These are phyloP conservation scores for Xenosphaeropsis pyriputrescens DNA, from an alignment of 2,329 filamentous ascomycete genomes.

Conservation along the genomic window DNA sequence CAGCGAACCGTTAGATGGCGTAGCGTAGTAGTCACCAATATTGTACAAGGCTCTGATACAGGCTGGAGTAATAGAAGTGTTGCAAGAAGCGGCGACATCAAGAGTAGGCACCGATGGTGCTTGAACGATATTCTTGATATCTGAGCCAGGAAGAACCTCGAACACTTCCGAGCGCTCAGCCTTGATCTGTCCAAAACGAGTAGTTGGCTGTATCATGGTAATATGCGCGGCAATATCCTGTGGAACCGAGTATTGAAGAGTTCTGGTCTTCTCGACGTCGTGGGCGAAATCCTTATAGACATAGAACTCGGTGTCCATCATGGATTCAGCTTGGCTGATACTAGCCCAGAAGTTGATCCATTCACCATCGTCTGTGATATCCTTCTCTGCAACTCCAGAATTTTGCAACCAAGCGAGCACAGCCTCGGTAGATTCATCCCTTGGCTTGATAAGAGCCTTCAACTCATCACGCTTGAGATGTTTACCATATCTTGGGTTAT, in stretches of 20 bases:
- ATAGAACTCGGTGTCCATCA: conserved; percentile 22
- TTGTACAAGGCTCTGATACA: conserved; percentile 19
- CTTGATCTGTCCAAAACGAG: conserved; percentile 17
- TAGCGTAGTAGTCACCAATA: conserved; percentile 28
- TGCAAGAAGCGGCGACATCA: conserved; percentile 11
- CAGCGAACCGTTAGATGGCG: conserved; percentile 41
- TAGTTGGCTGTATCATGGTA: conserved; percentile 25
- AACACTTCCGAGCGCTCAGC: not conserved
- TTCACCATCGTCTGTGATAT: conserved; percentile 21
- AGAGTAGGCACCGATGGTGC: conserved; percentile 1
- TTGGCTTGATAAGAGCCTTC: conserved; percentile 25
- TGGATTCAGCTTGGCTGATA: conserved; percentile 19
- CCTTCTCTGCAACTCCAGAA: conserved; percentile 17
- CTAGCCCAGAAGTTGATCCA: conserved; percentile 9
- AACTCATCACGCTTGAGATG: conserved; percentile 29
- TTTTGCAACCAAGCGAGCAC: conserved; percentile 28
- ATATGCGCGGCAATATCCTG: conserved; percentile 18
- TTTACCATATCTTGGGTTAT: conserved; percentile 28
- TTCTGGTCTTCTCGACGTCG: conserved; percentile 19
- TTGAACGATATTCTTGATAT: not conserved
- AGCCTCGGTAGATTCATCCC: conserved; percentile 18
- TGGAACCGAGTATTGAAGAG: conserved; percentile 24
- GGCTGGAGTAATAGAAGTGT: conserved; percentile 16
- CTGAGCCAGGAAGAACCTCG: conserved; percentile 1
- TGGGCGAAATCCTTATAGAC: conserved; percentile 19